Conservation (phyloP, 495 filamentous ascomycete species). For the Trichoderma gamsii region DNA sequence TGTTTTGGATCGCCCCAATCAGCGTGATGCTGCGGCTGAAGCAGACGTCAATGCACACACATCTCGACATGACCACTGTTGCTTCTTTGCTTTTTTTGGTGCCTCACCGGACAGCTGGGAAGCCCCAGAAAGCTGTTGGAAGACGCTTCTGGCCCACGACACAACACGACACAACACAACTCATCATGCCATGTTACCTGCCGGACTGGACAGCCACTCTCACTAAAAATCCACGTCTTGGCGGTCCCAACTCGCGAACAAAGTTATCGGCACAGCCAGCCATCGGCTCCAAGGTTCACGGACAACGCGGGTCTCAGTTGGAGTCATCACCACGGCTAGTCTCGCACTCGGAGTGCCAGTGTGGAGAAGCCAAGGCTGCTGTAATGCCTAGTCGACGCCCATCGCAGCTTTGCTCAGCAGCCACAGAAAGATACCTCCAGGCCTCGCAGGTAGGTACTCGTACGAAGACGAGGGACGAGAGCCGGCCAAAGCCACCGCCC, state of each 20-base stretch:
- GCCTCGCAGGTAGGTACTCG: background rate
- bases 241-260: background rate
- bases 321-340: constrained; percentile 6
- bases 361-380: background rate
- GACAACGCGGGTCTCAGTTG: background rate
- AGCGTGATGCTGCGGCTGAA: background rate
- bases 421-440: background rate
- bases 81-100: background rate
- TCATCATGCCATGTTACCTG: background rate
- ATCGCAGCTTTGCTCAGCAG: background rate
- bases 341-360: background rate
- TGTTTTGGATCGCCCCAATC: constrained; percentile 12
- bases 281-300: constrained; percentile 5
- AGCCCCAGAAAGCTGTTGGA: background rate
- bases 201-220: background rate
- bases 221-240: background rate
- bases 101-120: background rate
- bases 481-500: constrained; percentile 11
- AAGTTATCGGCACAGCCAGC: background rate
- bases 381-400: background rate
- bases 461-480: too few species aligned
- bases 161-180: background rate
- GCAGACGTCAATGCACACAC: background rate
- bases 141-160: background rate
- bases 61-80: background rate